Percentiles rank a stretch among this genome's conserved stretches.
Evolutionary conservation across 805 yeast genomes (phyloP).

Genomic region (Diddensiella santjacobensis): DNA sequence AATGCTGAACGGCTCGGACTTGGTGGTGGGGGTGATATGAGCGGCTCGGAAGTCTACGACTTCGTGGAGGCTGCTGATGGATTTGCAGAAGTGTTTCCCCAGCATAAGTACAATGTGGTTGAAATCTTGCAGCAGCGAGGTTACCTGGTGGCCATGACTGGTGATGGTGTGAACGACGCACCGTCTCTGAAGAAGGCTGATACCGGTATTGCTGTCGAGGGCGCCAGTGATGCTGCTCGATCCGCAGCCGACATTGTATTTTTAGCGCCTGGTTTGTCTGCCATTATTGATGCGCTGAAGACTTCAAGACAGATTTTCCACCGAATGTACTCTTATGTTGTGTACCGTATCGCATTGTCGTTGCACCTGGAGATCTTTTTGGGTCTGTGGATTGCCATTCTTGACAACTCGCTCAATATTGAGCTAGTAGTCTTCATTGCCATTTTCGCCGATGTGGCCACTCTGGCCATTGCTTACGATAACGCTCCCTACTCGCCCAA

Average conservation of each 20-base stretch:
- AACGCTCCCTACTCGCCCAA: conserved; percentile 90
- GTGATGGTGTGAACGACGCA: conserved; percentile 68
- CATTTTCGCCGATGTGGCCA: conserved; percentile 82
- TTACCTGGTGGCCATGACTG: conserved; percentile 66
- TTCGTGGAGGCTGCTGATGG: conserved; percentile 89
- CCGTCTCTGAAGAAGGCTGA: conserved; percentile 68
- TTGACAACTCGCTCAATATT: conserved; percentile 81
- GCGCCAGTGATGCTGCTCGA: conserved; percentile 44
- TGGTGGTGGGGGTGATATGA: conserved; percentile 66
- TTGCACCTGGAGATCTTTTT: conserved; percentile 91
- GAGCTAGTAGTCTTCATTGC: conserved; percentile 94
- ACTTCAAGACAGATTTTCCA: conserved; percentile 97
- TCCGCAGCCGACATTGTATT: conserved; percentile 45
- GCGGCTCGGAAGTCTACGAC: conserved; percentile 63
- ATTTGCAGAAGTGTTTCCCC: conserved; percentile 73
- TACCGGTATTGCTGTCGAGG: conserved; percentile 81
- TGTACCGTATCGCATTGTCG: conserved; percentile 95
- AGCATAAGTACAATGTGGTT: conserved; percentile 64
- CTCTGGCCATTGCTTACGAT: conserved; percentile 80
- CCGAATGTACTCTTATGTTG: conserved; percentile 98
- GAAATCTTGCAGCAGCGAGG: conserved; percentile 63
- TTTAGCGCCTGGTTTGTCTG: conserved; percentile 59
- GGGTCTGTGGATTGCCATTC: conserved; percentile 95
- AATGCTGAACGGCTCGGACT: conserved; percentile 96
- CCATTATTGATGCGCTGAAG: conserved; percentile 63